Evolutionary conservation across 108 stramenopile genomes (phyloP), one percentile per base, ranked within the genome.

Genomic region (Conticribra guillardii): DNA sequence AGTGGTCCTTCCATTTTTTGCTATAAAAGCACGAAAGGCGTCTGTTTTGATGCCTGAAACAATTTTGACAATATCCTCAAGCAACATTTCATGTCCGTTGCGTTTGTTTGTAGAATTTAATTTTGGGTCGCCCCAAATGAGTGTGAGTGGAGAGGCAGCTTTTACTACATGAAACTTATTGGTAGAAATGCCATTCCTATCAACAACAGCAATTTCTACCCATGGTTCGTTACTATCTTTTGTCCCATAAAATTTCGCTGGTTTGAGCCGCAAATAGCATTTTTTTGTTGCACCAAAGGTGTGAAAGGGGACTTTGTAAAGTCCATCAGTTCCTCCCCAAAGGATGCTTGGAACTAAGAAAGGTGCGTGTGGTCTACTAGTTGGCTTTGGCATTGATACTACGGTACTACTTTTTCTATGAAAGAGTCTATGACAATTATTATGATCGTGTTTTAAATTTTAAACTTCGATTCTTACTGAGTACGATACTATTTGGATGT

Each of bases 251-350:
- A n/a, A n/a, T n/a, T n/a, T 32, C 1, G 27, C 69, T 48, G 63
- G 69, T 23, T 71, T 70, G 22, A 77, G 48, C 1, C 76, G 61
- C 4, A 77, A 29, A 58, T 54, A 50, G 4, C 76, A 21, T 31
- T 57, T 70, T 27, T 70, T 70, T 11, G 69, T 60, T 15, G 60
- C 11, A 5, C 76, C 69, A 34, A 77, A 64, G 4, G 69, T 64
- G 52, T 77, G 69, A 41, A 64, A 77, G 1, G 69, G 76, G 1
- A 75, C 52, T 45, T 75, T 75, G 58, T 54, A 64, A 0, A 73
- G 54, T 19, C 19, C 32, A 15, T 64, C 58, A 48, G n/a, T 44
- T 17, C 23, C 48, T 4, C 57, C 52, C 71, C 71, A 73, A 16
- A 73, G 62, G 15, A 73, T 28, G 9, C 63, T 64, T 1, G 71